phyloP scores from a whole-genome alignment of 768 basidiomycete species.

The Pulveroboletus ravenelii region DNA sequence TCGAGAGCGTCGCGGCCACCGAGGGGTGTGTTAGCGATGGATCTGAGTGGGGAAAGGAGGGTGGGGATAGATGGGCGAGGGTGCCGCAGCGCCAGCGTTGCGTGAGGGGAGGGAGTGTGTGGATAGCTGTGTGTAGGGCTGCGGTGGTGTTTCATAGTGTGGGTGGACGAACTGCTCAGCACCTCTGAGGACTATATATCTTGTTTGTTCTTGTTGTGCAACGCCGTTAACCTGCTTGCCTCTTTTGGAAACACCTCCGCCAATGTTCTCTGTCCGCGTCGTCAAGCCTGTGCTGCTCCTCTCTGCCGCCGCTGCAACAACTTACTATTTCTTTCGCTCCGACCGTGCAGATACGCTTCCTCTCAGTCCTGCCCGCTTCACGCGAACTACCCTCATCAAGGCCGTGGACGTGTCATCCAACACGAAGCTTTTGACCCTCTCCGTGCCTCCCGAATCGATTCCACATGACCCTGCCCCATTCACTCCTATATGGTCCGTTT shows the following conservation, averaged over 20 bases:
- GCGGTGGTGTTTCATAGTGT: conserved; percentile 26
- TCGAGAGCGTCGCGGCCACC: conserved; percentile 4
- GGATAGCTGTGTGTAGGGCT: conserved; percentile 22
- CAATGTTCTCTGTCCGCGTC: conserved; percentile 10
- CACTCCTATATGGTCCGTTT: conserved; percentile 68
- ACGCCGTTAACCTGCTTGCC: background rate
- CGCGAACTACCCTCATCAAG: conserved; percentile 52
- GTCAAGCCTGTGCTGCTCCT: conserved; percentile 24
- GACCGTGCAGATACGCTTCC: conserved; percentile 42
- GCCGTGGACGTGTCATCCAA: conserved; percentile 49
- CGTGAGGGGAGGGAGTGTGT: conserved; percentile 6
- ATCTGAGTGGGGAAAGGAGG: conserved; percentile 26
- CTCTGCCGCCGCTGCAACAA: conserved; percentile 37
- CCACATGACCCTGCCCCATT: conserved; percentile 18
- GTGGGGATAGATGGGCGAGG: conserved; percentile 17
- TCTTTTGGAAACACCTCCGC: background rate
- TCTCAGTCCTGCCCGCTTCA: conserved; percentile 49
- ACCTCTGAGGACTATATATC: background rate
- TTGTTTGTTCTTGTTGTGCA: conserved; percentile 25
- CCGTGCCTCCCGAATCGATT: conserved; percentile 44
- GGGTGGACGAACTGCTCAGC: background rate
- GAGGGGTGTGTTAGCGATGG: conserved; percentile 6
- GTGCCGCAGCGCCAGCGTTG: conserved; percentile 32
- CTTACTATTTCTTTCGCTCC: conserved; percentile 52
- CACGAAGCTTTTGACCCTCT: conserved; percentile 62